phyloP scores from a whole-genome alignment of 192 early-diverging fungal species.

The Tieghemiomyces parasiticus region DNA sequence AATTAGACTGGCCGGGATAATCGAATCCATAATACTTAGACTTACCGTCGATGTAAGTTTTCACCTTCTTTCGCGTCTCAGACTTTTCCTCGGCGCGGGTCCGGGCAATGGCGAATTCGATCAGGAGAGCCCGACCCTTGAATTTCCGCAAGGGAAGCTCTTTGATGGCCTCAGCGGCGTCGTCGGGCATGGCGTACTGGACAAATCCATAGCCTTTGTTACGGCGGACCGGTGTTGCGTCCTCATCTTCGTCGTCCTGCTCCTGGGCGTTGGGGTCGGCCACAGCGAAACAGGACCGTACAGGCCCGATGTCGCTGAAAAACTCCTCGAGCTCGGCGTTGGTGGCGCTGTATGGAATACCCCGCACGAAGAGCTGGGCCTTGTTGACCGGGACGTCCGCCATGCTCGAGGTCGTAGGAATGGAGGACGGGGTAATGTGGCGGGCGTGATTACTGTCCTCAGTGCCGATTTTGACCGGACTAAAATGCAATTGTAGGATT shows the following conservation, averaged over 20 bases:
- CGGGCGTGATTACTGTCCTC: too few relatives aligned
- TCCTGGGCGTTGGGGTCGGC: constrained; percentile 26
- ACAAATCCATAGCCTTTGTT: constrained; percentile 92
- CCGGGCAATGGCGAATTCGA: constrained; percentile 63
- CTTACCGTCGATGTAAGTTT: not conserved
- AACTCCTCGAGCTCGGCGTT: constrained; percentile 69
- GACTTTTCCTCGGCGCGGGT: constrained; percentile 15
- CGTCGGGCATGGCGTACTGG: constrained; percentile 62
- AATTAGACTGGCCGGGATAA: not conserved
- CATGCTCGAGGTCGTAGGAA: too few relatives aligned
- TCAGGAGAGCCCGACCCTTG: constrained; percentile 47
- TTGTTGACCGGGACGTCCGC: too few relatives aligned
- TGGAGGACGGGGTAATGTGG: too few relatives aligned
- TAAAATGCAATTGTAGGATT: too few relatives aligned
- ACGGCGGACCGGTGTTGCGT: too few relatives aligned
- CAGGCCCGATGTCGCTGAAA: constrained; percentile 78
- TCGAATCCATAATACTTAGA: not conserved
- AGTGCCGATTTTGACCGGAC: too few relatives aligned
- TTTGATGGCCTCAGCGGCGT: constrained; percentile 61
- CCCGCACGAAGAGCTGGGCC: constrained; percentile 76
- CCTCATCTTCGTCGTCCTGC: constrained; percentile 26
- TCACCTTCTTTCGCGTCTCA: constrained; percentile 11
- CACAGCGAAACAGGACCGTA: constrained; percentile 83
- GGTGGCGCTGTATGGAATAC: constrained; percentile 71
- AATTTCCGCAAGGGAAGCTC: constrained; percentile 66